Conservation (phyloP, 768 basidiomycete species). For the Suillus hirtellus region DNA sequence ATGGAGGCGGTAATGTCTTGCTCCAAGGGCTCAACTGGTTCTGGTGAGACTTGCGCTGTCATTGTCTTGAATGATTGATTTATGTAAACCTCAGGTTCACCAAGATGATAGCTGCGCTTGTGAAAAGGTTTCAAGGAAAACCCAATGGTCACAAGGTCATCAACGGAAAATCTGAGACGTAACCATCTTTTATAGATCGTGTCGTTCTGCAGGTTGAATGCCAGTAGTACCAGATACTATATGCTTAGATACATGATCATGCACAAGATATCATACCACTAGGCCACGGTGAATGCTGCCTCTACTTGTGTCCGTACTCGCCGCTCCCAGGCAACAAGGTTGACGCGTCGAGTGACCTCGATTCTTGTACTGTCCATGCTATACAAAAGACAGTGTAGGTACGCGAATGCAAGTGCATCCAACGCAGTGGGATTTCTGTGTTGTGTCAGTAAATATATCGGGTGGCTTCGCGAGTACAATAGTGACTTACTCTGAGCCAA, state of each 20-base stretch:
- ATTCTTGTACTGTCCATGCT: conserved; percentile 46
- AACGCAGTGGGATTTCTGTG: conserved; percentile 72
- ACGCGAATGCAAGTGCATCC: conserved; percentile 82
- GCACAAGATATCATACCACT: neutral
- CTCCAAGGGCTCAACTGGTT: conserved; percentile 77
- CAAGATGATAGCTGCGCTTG: conserved; percentile 70
- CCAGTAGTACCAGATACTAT: neutral
- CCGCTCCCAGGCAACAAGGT: conserved; percentile 81
- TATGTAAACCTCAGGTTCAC: conserved; percentile 52
- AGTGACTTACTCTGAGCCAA: conserved; percentile 62
- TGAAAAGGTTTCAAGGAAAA: conserved; percentile 54
- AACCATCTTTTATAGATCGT: neutral
- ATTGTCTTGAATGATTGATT: conserved; percentile 1
- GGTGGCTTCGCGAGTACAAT: neutral
- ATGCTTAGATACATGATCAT: neutral
- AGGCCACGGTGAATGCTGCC: conserved; percentile 43
- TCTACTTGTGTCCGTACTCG: conserved; percentile 61
- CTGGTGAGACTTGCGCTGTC: conserved; percentile 52
- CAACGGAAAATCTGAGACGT: conserved; percentile 22
- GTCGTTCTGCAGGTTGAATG: neutral
- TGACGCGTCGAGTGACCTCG: conserved; percentile 69
- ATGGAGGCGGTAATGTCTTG: conserved; percentile 58
- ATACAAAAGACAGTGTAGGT: conserved; percentile 67
- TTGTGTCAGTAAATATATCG: conserved; percentile 9
- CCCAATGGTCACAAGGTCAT: conserved; percentile 16